Evolutionary conservation across 345 rosid species (phyloP), one percentile per base, ranked within the genome.

Genomic region (Eucalyptus regnans): DNA sequence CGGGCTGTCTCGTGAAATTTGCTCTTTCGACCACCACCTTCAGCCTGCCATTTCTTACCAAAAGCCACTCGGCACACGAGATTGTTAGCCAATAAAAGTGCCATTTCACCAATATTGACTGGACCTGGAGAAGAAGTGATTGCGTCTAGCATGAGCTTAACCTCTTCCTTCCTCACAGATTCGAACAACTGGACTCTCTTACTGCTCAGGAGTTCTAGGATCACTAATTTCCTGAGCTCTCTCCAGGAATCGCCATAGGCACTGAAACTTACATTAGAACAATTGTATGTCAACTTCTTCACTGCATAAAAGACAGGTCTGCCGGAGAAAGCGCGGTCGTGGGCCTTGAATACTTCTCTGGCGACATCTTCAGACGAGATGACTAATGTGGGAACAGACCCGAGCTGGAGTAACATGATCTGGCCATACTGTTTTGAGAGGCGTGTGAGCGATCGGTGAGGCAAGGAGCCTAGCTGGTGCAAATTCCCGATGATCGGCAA

Each of bases 241-340:
- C 92, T 90, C 95, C 96, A 94, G 16, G 50, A 48, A 13, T 91
- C 91, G 12, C 93, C 93, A 31, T 93, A 93, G 3, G 94, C 92
- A 5, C 92, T 83, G 31, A 92, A 90, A 37, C 89, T 46, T 48
- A 94, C 88, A 41, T 89, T 86, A 18, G 89, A 88, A 80, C 89
- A 64, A 48, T 90, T 60, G 23, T 94, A 93, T 27, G 56, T 86
- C 6, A 93, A 7, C 58, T 83, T 91, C 41, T 85, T 89, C 3
- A 87, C 90, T 1, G 87, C 90, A 60, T 46, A 90, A 43, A 84
- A 27, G 8, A 51, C 87, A 3, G 95, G 93, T 20, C 95, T 64
- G 79, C 94, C 89, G 4, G 95, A 90, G 66, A 94, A 91, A 43
- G 87, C 89, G 5, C 91, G 79, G 89, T 94, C 94, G 49, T 93